A percentile compares a stretch with the other conserved stretches of the same genome.
These are phyloP conservation scores for Saccharomycopsis javanensis DNA, from an alignment of 805 yeast species.

Conservation along the genomic window DNA sequence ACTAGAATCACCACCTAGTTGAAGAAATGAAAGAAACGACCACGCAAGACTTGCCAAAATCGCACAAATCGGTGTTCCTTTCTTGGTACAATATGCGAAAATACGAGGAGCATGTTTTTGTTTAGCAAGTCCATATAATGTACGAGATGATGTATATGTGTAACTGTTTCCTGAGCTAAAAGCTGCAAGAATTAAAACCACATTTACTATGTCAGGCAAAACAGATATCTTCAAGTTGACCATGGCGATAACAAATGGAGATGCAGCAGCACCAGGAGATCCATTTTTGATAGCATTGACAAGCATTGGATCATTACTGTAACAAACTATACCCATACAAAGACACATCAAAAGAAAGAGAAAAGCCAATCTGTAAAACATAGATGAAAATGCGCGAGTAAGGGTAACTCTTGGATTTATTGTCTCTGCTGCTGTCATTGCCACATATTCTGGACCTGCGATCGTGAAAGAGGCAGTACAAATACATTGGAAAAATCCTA, in stretches of 20 bases:
- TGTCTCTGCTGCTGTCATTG: constrained; percentile 81
- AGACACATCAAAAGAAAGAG: constrained; percentile 68
- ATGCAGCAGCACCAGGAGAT: constrained; percentile 68
- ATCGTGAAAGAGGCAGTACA: constrained; percentile 68
- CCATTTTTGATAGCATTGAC: constrained; percentile 47
- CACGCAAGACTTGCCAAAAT: constrained; percentile 44
- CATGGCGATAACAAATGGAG: constrained; percentile 83
- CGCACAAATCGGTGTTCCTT: constrained; percentile 63
- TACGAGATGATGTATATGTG: constrained; percentile 60
- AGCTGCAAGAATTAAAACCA: constrained; percentile 60
- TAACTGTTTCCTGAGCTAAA: constrained; percentile 81
- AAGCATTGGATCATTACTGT: constrained; percentile 56
- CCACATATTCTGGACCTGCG: constrained; percentile 79
- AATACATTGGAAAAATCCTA: constrained; percentile 63
- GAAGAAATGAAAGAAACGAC: constrained; percentile 58
- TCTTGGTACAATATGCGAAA: constrained; percentile 49
- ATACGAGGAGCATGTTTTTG: constrained; percentile 66
- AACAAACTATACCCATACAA: constrained; percentile 68
- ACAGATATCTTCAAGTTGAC: constrained; percentile 52
- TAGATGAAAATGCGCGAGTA: constrained; percentile 73
- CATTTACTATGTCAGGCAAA: constrained; percentile 73
- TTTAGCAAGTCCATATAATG: constrained; percentile 59
- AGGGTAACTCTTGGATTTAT: constrained; percentile 58
- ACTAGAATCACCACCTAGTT: constrained; percentile 42
- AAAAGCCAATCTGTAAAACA: constrained; percentile 55